Percentiles rank a stretch among this genome's conserved stretches.
Evolutionary conservation across 2,329 filamentous ascomycete genomes (phyloP).

Genomic region (Fusarium redolens): DNA sequence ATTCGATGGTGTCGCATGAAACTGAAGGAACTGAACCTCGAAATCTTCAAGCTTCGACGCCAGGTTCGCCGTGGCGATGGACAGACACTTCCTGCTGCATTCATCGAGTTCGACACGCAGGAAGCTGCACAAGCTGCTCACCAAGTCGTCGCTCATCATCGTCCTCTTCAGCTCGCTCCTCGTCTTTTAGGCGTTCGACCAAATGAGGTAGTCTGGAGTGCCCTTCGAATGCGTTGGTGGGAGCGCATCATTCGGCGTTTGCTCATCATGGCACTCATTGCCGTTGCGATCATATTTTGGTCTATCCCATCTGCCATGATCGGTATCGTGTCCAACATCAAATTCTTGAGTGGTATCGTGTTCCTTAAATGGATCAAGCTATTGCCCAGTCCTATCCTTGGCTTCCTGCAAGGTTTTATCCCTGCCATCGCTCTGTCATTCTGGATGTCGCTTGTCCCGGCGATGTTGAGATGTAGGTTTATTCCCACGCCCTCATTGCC

Average conservation of each 20-base stretch:
- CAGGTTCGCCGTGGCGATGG: constrained; percentile 78
- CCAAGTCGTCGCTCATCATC: constrained; percentile 88
- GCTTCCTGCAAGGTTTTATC: constrained; percentile 85
- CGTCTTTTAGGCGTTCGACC: constrained; percentile 87
- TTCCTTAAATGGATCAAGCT: constrained; percentile 79
- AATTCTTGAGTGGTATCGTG: constrained; percentile 72
- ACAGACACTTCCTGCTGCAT: constrained; percentile 79
- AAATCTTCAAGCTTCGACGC: constrained; percentile 73
- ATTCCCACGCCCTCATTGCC: rapidly evolving
- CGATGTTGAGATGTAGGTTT: constrained; percentile 73
- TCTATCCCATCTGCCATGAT: constrained; percentile 80
- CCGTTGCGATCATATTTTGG: constrained; percentile 89
- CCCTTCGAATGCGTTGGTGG: constrained; percentile 87
- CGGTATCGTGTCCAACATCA: constrained; percentile 86
- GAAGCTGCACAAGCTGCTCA: constrained; percentile 86
- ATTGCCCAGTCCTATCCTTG: constrained; percentile 77
- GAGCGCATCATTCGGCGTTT: constrained; percentile 80
- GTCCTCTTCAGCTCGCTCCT: constrained; percentile 86
- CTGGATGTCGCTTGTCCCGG: constrained; percentile 86
- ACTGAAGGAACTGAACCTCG: constrained; percentile 53
- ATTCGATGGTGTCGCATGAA: constrained; percentile 85
- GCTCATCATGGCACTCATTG: constrained; percentile 76
- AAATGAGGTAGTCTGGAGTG: constrained; percentile 86
- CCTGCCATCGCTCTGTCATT: constrained; percentile 83
- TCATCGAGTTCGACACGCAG: constrained; percentile 89